Evolutionary conservation across 1,284 basidiomycete genomes (phyloP), one percentile per base, ranked within the genome.

Genomic region (Rhizoctonia solani): DNA sequence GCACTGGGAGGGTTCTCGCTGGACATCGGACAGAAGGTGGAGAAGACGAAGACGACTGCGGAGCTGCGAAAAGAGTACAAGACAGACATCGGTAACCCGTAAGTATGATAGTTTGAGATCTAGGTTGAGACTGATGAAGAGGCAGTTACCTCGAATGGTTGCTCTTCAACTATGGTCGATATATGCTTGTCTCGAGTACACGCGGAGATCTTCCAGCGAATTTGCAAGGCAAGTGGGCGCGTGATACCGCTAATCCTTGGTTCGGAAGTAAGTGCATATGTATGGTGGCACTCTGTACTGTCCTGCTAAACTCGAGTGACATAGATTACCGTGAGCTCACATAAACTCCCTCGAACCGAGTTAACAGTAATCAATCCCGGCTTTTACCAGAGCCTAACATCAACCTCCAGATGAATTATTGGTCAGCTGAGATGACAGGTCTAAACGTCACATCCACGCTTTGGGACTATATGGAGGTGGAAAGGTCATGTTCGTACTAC

Each of bases 401-500:
- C 69, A 90, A 90, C 71, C 79, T 87, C 46, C 88, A 90, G 74
- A 90, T 89, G 88, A 90, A 89, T 72, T 89, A 89, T 73, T 90
- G 88, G 88, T 80, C 80, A 65, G 87, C 87, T 4, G 88, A 90
- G 72, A 83, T 84, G 77, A 87, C 85, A 5, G 83, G 83, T 69
- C 76, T 90, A 69, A 79, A 87, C 69, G 81, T 88, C 16, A 80
- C 82, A 0, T 72, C 76, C 16, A 79, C 87, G 0, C 72, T 90
- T 21, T 90, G 87, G 71, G 78, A 89, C 71, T 90, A 88, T 71
- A 81, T 90, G 49, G 81, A 88, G 80, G 88, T 87, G 16, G 8
- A 8, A 39, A 39, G 8, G 37, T 8, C 37, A 53, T 14, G 74
- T 63, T 34, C 32, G 27, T 32, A 27, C 1, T 47, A 49, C 9